Evolutionary conservation across 805 yeast species (phyloP).

Genomic region (Candida ovalis): DNA sequence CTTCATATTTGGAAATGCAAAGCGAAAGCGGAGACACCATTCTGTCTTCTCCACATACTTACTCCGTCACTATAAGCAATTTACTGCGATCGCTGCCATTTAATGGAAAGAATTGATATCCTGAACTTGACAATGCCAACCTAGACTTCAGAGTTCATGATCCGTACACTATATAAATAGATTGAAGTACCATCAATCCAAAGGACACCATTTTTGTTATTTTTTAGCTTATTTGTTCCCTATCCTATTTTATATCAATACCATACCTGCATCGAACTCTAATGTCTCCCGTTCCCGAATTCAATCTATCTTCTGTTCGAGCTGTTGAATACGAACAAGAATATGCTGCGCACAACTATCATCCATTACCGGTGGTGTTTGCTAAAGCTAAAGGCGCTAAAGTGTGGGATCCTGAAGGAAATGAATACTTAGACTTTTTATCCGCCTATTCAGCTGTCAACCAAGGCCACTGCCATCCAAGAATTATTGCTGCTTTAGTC

Average conservation of each 20-base stretch:
- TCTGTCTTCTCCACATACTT: background rate
- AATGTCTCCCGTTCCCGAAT: slow-evolving; percentile 31
- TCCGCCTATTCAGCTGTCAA: slow-evolving; percentile 97
- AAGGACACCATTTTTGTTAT: background rate
- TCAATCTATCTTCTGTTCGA: slow-evolving; percentile 55
- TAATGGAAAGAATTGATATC: background rate
- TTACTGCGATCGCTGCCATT: background rate
- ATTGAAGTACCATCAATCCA: background rate
- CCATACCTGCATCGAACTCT: background rate
- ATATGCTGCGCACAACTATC: slow-evolving; percentile 95
- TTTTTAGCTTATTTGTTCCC: background rate
- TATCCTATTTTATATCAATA: background rate
- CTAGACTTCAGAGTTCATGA: too few relatives aligned
- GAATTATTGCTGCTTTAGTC: slow-evolving; percentile 75
- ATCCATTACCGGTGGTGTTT: slow-evolving; percentile 93
- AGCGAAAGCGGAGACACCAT: background rate
- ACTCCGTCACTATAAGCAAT: slow-evolving; percentile 1
- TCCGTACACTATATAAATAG: too few relatives aligned
- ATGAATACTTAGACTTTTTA: slow-evolving; percentile 85
- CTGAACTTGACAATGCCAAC: background rate
- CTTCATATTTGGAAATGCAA: too few relatives aligned
- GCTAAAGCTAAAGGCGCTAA: slow-evolving; percentile 84
- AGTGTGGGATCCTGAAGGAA: slow-evolving; percentile 98
- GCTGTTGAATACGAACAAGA: slow-evolving; percentile 68
- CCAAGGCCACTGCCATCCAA: slow-evolving; percentile 98